Evolutionary conservation across 1,284 basidiomycete species (phyloP), one percentile per base, ranked within the genome.

Genomic region (Pyrrhoderma lamaoense): DNA sequence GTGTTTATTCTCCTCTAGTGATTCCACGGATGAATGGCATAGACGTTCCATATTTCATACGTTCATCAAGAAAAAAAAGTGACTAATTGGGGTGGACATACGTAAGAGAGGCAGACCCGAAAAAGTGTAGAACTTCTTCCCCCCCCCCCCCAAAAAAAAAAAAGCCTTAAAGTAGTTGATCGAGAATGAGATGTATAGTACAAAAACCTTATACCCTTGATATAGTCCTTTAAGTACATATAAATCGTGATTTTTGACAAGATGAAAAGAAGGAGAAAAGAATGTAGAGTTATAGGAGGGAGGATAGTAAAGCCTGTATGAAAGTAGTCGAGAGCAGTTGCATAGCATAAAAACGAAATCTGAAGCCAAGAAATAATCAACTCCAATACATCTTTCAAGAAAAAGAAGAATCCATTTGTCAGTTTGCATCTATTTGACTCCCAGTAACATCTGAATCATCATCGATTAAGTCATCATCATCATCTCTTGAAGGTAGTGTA

Each of bases 401-500:
- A n/a, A n/a, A n/a, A n/a, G n/a, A n/a, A n/a, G n/a, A n/a, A 40
- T n/a, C 5, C 38, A 40, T 40, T 14, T 8, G 16, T 22, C 14
- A 40, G 35, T 37, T 37, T 13, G 27, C 44, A 14, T 50, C 47
- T n/a, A 42, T 37, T 25, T 31, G 23, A 37, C 52, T 50, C 19
- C 27, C 42, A 8, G 43, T 45, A 13, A 36, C 23, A 9, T 54
- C 52, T 8, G 52, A 49, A 1, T 67, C 69, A 1, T 64, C 61
- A 3, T 67, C 67, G n/a, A n/a, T n/a, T n/a, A n/a, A n/a, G 13
- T 67, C 64, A 3, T 63, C 65, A 0, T 62, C 65, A 1, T 62
- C 64, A 21, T 73, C 69, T 27, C 66, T 64, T 57, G 68, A 65
- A 13, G 82, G 83, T 34, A 85, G 65, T 9, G 72, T 75, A 0